A percentile compares a stretch with the other conserved stretches of the same genome.
Conservation (phyloP, 352 stramenopile genomes). For the Phytophthora agathidicida region DNA sequence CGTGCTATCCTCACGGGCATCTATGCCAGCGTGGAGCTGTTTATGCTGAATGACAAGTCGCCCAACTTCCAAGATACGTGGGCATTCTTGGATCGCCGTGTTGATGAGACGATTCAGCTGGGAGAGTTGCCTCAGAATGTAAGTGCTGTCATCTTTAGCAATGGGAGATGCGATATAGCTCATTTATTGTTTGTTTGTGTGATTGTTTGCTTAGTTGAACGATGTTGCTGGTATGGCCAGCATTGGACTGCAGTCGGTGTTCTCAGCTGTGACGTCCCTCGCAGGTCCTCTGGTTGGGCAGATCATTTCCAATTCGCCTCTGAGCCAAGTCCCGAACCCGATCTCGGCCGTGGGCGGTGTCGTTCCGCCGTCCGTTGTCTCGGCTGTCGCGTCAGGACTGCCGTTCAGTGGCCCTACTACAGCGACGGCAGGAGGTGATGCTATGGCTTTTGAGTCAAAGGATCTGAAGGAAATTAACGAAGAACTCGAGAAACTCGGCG, state of each 20-base stretch:
- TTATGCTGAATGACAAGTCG: slow-evolving; percentile 86
- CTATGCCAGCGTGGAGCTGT: slow-evolving; percentile 85
- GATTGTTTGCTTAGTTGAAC: slow-evolving; percentile 49
- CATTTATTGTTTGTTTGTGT: too few relatives aligned
- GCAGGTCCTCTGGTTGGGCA: slow-evolving; percentile 72
- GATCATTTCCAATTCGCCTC: slow-evolving; percentile 70
- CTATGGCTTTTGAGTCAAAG: slow-evolving; percentile 55
- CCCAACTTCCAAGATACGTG: slow-evolving; percentile 78
- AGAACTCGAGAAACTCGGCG: slow-evolving; percentile 75
- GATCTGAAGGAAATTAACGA: slow-evolving; percentile 71
- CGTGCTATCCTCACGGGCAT: slow-evolving; percentile 77
- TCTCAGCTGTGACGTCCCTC: slow-evolving; percentile 79
- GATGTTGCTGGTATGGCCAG: slow-evolving; percentile 81
- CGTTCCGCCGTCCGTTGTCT: slow-evolving; percentile 53
- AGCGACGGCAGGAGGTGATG: slow-evolving; percentile 21
- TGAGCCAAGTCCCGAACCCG: slow-evolving; percentile 77
- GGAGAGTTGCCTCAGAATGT: slow-evolving; percentile 84
- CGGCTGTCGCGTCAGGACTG: slow-evolving; percentile 49
- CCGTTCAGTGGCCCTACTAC: slow-evolving; percentile 28
- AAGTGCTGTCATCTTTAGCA: slow-evolving; percentile 28
- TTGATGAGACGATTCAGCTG: slow-evolving; percentile 84
- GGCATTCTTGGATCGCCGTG: slow-evolving; percentile 80
- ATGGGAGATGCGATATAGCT: too few relatives aligned
- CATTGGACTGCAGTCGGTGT: slow-evolving; percentile 78
- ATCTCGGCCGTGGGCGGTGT: slow-evolving; percentile 66